These are phyloP conservation scores for Talaromyces sp. DNA, from an alignment of 2,329 filamentous ascomycete genomes.

Conservation along the genomic window DNA sequence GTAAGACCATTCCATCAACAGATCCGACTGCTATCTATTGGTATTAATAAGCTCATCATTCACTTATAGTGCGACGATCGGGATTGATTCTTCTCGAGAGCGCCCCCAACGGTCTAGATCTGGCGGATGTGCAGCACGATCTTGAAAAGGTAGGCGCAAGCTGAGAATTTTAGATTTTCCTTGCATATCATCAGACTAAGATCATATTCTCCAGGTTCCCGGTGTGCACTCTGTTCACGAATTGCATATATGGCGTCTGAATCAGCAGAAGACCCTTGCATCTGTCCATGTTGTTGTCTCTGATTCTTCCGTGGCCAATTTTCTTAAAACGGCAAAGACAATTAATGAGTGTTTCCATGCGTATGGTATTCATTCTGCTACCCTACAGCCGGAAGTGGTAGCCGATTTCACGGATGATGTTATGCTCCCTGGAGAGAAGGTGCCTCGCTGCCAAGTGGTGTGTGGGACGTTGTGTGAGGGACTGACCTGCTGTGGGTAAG, in stretches of 20 bases:
- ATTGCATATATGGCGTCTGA: conserved; percentile 73
- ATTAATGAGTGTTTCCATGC: conserved; percentile 71
- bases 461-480: conserved; percentile 57
- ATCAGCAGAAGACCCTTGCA: conserved; percentile 70
- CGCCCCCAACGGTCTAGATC: conserved; percentile 61
- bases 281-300: conserved; percentile 69
- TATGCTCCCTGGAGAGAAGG: conserved; percentile 29
- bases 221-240: conserved; percentile 71
- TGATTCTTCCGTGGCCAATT: conserved; percentile 58
- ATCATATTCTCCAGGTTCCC: conserved; percentile 53
- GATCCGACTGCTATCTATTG: background rate
- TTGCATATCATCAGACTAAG: conserved; percentile 8
- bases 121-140: conserved; percentile 68
- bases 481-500: conserved; percentile 55
- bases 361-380: conserved; percentile 72
- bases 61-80: conserved; percentile 28
- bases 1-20: conserved; percentile 16
- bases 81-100: conserved; percentile 70
- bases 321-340: conserved; percentile 63
- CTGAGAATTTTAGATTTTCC: background rate
- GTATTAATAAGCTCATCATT: background rate
- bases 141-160: conserved; percentile 59
- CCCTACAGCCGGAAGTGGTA: conserved; percentile 67
- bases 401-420: conserved; percentile 1
- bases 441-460: conserved; percentile 51